Evolutionary conservation across 805 yeast genomes (phyloP).

Genomic region (Candida tammaniensis): DNA sequence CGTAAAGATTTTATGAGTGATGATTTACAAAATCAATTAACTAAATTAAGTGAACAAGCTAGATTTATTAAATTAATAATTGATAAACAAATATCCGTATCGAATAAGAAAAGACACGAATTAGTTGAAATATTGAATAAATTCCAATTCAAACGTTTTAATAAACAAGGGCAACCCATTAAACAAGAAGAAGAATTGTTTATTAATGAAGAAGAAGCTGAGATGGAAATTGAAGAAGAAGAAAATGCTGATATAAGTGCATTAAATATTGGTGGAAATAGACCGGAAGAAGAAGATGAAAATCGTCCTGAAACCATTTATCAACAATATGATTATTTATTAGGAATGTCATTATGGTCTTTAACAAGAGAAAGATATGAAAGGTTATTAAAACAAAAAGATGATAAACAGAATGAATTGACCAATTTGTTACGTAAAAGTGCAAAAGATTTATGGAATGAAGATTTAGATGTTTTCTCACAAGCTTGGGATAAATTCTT

Average conservation of each 20-base stretch:
- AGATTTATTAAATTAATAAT: conserved; percentile 88
- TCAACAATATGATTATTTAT: conserved; percentile 77
- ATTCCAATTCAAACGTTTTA: conserved; percentile 73
- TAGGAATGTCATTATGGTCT: conserved; percentile 93
- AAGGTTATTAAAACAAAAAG: conserved; percentile 68
- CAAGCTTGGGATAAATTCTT: conserved; percentile 66
- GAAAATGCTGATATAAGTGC: conserved; percentile 34
- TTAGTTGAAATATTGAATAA: conserved; percentile 62
- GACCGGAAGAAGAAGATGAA: conserved; percentile 33
- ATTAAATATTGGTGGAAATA: conserved; percentile 24
- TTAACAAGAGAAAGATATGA: conserved; percentile 88
- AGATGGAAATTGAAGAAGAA: conserved; percentile 44
- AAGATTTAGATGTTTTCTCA: conserved; percentile 74
- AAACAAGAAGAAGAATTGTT: conserved; percentile 32
- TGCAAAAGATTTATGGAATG: conserved; percentile 86
- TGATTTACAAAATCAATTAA: conserved; percentile 69
- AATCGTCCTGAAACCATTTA: conserved; percentile 52
- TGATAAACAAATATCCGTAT: conserved; percentile 64
- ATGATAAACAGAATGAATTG: conserved; percentile 69
- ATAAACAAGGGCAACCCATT: conserved; percentile 64
- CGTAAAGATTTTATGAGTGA: conserved; percentile 79
- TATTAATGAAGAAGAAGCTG: conserved; percentile 31
- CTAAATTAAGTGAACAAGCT: conserved; percentile 77
- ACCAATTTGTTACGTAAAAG: conserved; percentile 59
- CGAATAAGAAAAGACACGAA: conserved; percentile 67